These are phyloP conservation scores for Thuidium tamariscinum DNA, from an alignment of 225 moss, liverwort and hornwort genomes.

Conservation along the genomic window DNA sequence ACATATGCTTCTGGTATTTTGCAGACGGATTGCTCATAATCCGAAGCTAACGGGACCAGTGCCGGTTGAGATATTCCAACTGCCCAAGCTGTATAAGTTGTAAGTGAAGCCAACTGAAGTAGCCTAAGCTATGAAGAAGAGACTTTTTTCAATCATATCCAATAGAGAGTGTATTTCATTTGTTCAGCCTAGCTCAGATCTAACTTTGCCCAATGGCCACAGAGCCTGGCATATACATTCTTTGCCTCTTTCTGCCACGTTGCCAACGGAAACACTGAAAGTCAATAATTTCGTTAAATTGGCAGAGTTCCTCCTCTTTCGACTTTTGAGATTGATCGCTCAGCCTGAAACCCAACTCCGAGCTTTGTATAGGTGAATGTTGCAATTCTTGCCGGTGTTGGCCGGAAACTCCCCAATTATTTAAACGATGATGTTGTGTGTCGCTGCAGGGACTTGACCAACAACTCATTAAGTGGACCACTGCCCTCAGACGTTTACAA, in stretches of 20 bases:
- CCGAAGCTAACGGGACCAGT: not conserved
- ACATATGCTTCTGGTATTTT: not conserved
- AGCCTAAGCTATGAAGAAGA: not conserved
- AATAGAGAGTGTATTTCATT: not conserved
- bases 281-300: too few relatives aligned
- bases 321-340: too few relatives aligned
- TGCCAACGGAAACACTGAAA: too few relatives aligned
- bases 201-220: too few relatives aligned
- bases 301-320: too few relatives aligned
- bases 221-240: too few relatives aligned
- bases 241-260: too few relatives aligned
- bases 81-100: not conserved
- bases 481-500: not conserved
- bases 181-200: too few relatives aligned
- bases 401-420: not conserved
- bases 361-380: too few relatives aligned
- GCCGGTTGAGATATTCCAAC: not conserved
- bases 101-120: not conserved
- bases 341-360: too few relatives aligned
- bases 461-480: not conserved
- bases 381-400: too few relatives aligned
- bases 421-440: not conserved
- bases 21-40: not conserved
- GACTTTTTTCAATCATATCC: not conserved
- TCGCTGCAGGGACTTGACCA: rapidly evolving